A percentile compares a stretch with the other conserved stretches of the same genome.
These are phyloP conservation scores for Fusarium pseudograminearum DNA, from an alignment of 2,329 filamentous ascomycete genomes.

Conservation along the genomic window DNA sequence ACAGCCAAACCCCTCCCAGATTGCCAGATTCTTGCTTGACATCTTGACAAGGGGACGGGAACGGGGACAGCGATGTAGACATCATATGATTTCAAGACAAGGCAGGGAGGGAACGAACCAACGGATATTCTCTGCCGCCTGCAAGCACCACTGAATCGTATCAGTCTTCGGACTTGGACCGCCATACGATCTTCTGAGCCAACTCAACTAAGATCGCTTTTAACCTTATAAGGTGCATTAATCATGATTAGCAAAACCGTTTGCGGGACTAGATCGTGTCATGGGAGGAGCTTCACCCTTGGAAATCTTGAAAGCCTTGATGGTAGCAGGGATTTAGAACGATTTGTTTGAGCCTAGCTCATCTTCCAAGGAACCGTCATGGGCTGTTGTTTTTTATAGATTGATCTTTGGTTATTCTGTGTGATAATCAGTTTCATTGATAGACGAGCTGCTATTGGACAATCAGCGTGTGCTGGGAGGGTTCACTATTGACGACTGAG, in stretches of 20 bases:
- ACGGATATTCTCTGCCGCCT: slow-evolving; percentile 32
- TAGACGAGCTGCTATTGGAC: slow-evolving; percentile 18
- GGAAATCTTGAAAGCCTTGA: slow-evolving; percentile 6
- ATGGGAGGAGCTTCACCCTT: slow-evolving; percentile 21
- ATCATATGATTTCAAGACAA: slow-evolving; percentile 38
- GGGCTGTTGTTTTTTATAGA: slow-evolving; percentile 23
- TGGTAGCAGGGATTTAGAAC: slow-evolving; percentile 19
- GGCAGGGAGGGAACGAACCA: slow-evolving; percentile 7
- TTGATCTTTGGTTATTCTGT: background rate
- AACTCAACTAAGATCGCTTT: background rate
- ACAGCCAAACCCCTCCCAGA: slow-evolving; percentile 15
- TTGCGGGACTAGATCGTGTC: slow-evolving; percentile 38
- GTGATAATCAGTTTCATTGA: slow-evolving; percentile 3
- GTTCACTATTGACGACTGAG: slow-evolving; percentile 25
- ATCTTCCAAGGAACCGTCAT: slow-evolving; percentile 16
- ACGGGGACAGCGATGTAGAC: slow-evolving; percentile 18
- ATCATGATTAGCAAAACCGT: slow-evolving; percentile 24
- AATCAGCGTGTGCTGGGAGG: slow-evolving; percentile 19
- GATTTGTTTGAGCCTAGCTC: slow-evolving; percentile 27
- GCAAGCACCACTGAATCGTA: slow-evolving; percentile 13
- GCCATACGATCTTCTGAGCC: slow-evolving; percentile 8
- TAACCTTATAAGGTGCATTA: background rate
- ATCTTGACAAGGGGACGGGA: slow-evolving; percentile 19
- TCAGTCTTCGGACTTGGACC: slow-evolving; percentile 22
- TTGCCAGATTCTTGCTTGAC: slow-evolving; percentile 22